Evolutionary conservation across 305 asterid genomes (phyloP), one percentile per base, ranked within the genome.

Genomic region (Fraxinus albicans): DNA sequence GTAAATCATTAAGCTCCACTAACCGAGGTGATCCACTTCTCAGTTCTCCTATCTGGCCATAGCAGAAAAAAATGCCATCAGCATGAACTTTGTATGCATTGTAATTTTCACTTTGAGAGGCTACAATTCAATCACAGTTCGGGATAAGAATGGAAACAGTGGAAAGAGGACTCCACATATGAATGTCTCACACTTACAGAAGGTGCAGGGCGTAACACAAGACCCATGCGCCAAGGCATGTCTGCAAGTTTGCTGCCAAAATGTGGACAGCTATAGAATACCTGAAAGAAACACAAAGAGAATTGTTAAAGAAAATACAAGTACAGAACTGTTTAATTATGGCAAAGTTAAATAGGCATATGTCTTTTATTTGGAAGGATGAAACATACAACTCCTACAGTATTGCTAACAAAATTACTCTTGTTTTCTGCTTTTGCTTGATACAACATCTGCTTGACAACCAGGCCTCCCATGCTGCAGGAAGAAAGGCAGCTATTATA

Each of bases 171-270:
- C 67, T 15, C 47, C 7, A 9, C 2, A 67, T 4, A 72, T 63
- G 78, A 79, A 42, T 85, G 79, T 77, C 33, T 76, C 53, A 77
- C 27, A 95, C 98, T 92, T 35, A 95, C 99, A 23, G 94, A 87
- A 58, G 99, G 99, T 79, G 99, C 98, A 88, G 99, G 99, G 80
- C 98, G 98, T 83, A 97, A 90, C 76, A 95, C 99, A 87, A 95
- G 90, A 85, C 98, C 99, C 97, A 97, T 95, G 60, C 91, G 92
- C 97, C 99, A 97, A 79, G 99, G 98, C 97, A 94, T 90, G 87
- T 97, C 98, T 0, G 98, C 99, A 63, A 96, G 98, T 91, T 94
- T 96, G 92, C 99, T 96, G 80, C 99, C 99, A 87, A 95, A 93
- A 88, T 96, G 99, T 2, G 99, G 99, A 85, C 99, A 95, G 84